phyloP scores from a whole-genome alignment of 139 green algal genomes.

The Micromonas pusilla region DNA sequence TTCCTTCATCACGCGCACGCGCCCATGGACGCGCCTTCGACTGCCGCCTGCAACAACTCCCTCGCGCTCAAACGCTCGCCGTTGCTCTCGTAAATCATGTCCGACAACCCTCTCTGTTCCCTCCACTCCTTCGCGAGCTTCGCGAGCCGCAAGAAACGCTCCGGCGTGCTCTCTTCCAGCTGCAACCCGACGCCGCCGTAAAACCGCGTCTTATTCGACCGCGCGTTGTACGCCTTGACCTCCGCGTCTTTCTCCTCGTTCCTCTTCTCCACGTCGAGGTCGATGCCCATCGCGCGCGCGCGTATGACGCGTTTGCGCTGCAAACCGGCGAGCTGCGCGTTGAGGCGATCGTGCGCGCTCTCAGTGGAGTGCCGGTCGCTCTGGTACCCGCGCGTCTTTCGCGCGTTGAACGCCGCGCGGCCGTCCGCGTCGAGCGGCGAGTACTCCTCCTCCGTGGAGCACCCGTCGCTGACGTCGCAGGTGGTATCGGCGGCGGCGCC shows the following conservation, averaged over 20 bases:
- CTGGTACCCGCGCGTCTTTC: not conserved
- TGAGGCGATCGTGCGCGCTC: conserved; percentile 13
- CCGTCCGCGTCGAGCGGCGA: not conserved
- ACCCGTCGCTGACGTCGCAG: not conserved
- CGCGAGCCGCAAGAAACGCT: conserved; percentile 13
- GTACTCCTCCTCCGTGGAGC: not conserved
- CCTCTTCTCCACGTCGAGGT: not conserved
- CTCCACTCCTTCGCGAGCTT: conserved; percentile 8
- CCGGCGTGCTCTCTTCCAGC: conserved; percentile 5
- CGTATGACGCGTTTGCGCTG: not conserved
- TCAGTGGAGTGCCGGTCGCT: not conserved
- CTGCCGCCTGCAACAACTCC: conserved; percentile 3
- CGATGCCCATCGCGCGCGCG: not conserved
- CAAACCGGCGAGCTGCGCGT: conserved; percentile 9
- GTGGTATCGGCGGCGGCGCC: not conserved
- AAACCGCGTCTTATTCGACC: not conserved
- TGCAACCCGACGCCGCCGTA: not conserved
- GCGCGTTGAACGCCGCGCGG: not conserved
- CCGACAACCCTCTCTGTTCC: not conserved
- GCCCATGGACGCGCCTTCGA: not conserved
- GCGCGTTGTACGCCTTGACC: not conserved
- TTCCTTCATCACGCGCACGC: not conserved
- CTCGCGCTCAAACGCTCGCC: conserved; percentile 5
- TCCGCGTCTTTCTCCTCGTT: not conserved
- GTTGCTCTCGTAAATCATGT: not conserved